Base-by-base conservation (phyloP, 768 basidiomycete species). In the Psilocybe cubensis region DNA sequence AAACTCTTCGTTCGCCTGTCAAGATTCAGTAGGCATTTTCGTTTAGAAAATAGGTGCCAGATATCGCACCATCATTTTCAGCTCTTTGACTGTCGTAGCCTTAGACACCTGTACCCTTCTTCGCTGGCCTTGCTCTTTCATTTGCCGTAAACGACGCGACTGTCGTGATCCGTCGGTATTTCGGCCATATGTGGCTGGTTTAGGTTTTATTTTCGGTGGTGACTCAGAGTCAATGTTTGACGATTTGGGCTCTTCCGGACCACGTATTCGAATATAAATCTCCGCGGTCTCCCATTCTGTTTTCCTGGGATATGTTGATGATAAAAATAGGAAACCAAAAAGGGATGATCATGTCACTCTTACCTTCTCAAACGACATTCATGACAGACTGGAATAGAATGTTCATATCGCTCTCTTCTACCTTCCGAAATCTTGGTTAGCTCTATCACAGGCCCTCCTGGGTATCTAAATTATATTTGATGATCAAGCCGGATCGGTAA, bases 1-100 rank as follows among this genome's bases (percentile, higher is more conserved):
- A 51, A 87, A 73, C 42, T 80, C 77, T 25, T 83, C 80, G 44
- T 88, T 84, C 41, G 92, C 66, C 91, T 92, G 14, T 21, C 14
- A 14, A 47, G 27, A n/a, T 25, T 25, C 20, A 20, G 31, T 49
- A 14, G 10, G 40, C 31, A 41, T 21, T 27, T 42, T 21, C 25
- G 31, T 28, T 9, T n/a, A 9, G 29, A 23, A 23, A 51, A 49
- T 4, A 6, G 10, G 24, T 6, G 18, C 20, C 47, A 29, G 24
- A 48, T 18, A 18, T 5, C 83, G 57, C 56, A 91, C 88, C 78
- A 83, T 79, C 53, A 90, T 66, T 70, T 92, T 93, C 64, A 94
- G 83, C 14, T 93, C 91, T 68, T 88, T 92, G 49, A 94, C 80
- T 0, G 88, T 86, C 60, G 83, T 91, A 27, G 72, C 67, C 69